These are phyloP conservation scores for Tricholoma sp. DNA, from an alignment of 768 basidiomycete species.

Conservation along the genomic window DNA sequence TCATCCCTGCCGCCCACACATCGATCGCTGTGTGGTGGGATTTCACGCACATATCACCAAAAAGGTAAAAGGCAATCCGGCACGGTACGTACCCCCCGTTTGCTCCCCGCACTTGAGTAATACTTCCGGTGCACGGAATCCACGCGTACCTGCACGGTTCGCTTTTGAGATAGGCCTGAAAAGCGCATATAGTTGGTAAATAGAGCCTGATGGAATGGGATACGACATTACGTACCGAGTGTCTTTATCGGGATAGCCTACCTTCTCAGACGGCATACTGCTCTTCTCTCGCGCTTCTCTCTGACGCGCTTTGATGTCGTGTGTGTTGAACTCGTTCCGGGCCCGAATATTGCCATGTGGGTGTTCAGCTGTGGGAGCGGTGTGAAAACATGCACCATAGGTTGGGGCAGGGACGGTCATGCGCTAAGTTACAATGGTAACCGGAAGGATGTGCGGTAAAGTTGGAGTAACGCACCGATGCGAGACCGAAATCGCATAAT, in stretches of 20 bases:
- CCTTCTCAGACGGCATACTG: conserved; percentile 52
- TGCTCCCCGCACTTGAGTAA: conserved; percentile 92
- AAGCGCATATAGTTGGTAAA: not conserved
- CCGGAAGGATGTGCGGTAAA: not conserved
- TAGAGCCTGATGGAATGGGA: too few relatives aligned
- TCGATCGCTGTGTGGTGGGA: conserved; percentile 69
- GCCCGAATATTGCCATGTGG: conserved; percentile 64
- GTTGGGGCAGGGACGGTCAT: conserved; percentile 41
- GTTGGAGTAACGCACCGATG: conserved; percentile 58
- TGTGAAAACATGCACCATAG: conserved; percentile 73
- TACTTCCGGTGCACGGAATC: conserved; percentile 96
- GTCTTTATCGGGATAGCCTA: conserved; percentile 78
- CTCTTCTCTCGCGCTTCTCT: conserved; percentile 55
- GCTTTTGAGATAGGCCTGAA: conserved; percentile 79
- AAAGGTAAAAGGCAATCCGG: not conserved
- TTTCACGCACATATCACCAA: not conserved
- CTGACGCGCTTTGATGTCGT: conserved; percentile 52
- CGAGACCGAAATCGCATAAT: conserved; percentile 92
- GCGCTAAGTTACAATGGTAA: conserved; percentile 33
- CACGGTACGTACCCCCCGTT: conserved; percentile 59
- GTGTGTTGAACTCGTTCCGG: conserved; percentile 40
- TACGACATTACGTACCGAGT: conserved; percentile 41
- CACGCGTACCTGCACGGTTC: conserved; percentile 94
- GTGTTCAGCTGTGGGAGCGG: conserved; percentile 47
- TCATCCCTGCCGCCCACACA: conserved; percentile 92